Conservation (phyloP, 208 protist genomes). For the Kentomonas sorsogonicus region DNA sequence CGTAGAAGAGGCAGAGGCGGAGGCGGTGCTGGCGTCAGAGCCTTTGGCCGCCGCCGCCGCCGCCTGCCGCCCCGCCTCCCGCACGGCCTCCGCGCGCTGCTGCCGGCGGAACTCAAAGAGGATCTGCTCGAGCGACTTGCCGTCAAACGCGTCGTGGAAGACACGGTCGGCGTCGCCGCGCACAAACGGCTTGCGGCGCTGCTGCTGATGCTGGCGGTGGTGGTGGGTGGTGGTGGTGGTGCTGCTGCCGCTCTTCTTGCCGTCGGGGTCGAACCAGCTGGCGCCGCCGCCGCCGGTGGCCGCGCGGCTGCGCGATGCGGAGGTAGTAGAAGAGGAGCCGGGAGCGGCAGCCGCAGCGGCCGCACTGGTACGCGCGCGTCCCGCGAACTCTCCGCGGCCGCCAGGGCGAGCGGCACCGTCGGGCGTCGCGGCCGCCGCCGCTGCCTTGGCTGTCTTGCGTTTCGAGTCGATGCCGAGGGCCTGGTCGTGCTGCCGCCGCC, state of each 20-base stretch:
- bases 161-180: constrained; percentile 76
- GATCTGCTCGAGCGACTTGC: constrained; percentile 76
- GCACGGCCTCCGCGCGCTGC: constrained; percentile 18
- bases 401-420: neutral
- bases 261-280: neutral
- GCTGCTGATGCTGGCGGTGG: constrained; percentile 1
- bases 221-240: neutral
- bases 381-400: neutral
- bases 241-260: neutral
- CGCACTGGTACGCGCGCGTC: too few species aligned
- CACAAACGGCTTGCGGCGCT: constrained; percentile 43
- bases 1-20: constrained; percentile 8
- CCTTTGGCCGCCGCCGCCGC: neutral
- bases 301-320: neutral
- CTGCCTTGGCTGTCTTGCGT: constrained; percentile 15
- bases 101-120: constrained; percentile 68
- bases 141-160: constrained; percentile 80
- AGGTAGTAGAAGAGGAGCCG: too few species aligned
- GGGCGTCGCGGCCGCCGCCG: neutral
- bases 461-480: constrained; percentile 40
- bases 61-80: neutral
- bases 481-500: constrained; percentile 92
- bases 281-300: neutral
- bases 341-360: too few species aligned
- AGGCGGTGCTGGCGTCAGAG: neutral